Evolutionary conservation across 192 early-diverging fungal genomes (phyloP).

Genomic region (Rhizoclosmatium globosum): DNA sequence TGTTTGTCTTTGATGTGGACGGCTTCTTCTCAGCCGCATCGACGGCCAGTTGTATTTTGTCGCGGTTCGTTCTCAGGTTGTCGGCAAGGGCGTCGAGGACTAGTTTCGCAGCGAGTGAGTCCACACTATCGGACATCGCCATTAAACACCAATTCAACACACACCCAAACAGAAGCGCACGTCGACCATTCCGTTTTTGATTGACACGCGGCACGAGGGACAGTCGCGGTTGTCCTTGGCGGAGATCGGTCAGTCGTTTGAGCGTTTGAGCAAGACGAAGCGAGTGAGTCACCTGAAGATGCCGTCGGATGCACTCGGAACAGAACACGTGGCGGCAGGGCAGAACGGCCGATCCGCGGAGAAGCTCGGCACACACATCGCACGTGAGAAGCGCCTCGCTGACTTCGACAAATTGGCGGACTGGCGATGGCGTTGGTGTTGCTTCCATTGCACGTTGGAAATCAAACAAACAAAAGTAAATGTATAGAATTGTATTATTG

Average conservation of each 20-base stretch:
- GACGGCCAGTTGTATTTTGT: no score
- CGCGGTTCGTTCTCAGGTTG: neutral
- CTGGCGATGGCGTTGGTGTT: no score
- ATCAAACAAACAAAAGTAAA: no score
- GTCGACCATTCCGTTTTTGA: conserved; percentile 17
- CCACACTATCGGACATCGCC: neutral
- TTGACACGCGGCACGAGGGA: conserved; percentile 12
- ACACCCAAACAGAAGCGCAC: conserved; percentile 26
- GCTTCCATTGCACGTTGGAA: no score
- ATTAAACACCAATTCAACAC: neutral
- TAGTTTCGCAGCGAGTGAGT: neutral
- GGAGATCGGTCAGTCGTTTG: neutral
- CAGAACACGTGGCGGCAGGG: conserved; percentile 33
- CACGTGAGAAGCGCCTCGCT: conserved; percentile 28
- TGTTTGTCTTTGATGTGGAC: no score
- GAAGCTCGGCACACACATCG: conserved; percentile 25
- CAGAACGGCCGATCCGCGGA: conserved; percentile 23
- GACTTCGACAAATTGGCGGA: neutral
- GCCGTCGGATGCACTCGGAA: conserved; percentile 24
- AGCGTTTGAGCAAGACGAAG: neutral
- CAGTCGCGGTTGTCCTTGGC: neutral
- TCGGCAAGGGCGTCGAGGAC: conserved; percentile 27
- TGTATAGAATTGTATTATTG: no score
- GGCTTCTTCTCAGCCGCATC: no score
- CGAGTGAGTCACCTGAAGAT: conserved; percentile 5